A percentile compares a stretch with the other conserved stretches of the same genome.
These are phyloP conservation scores for Alternaria viburni DNA, from an alignment of 2,329 filamentous ascomycete genomes.

Conservation along the genomic window DNA sequence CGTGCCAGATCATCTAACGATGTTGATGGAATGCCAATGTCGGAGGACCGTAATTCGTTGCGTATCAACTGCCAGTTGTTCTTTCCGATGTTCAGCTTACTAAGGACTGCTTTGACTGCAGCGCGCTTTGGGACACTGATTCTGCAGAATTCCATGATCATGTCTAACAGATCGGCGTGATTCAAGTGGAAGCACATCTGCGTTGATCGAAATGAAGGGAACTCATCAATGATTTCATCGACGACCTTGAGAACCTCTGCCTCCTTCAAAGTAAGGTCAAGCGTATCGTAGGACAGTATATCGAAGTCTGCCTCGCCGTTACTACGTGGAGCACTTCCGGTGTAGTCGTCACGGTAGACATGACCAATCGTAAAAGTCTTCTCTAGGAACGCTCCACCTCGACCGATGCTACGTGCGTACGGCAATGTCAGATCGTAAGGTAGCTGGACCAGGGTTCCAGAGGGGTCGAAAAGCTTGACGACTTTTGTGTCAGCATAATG, in stretches of 20 bases:
- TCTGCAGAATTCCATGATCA: slow-evolving; percentile 89
- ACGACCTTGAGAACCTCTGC: slow-evolving; percentile 93
- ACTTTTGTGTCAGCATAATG: slow-evolving; percentile 74
- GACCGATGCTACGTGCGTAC: slow-evolving; percentile 82
- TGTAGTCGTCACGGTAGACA: slow-evolving; percentile 80
- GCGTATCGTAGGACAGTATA: slow-evolving; percentile 81
- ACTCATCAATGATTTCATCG: slow-evolving; percentile 84
- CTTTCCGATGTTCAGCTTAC: slow-evolving; percentile 82
- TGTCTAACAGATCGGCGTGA: slow-evolving; percentile 82
- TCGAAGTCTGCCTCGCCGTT: slow-evolving; percentile 96
- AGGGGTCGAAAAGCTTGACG: slow-evolving; percentile 80
- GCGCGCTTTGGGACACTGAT: slow-evolving; percentile 73
- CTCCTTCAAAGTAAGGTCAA: slow-evolving; percentile 87
- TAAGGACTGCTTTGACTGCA: slow-evolving; percentile 80
- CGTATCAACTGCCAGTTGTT: slow-evolving; percentile 84
- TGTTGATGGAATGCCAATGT: slow-evolving; percentile 83
- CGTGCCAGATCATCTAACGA: slow-evolving; percentile 87
- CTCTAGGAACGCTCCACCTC: slow-evolving; percentile 68
- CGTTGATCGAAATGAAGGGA: slow-evolving; percentile 73
- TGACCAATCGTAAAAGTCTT: slow-evolving; percentile 86
- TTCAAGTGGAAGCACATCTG: slow-evolving; percentile 90
- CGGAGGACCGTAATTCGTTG: slow-evolving; percentile 78
- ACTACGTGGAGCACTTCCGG: slow-evolving; percentile 80
- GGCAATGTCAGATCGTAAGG: slow-evolving; percentile 92
- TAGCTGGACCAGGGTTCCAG: slow-evolving; percentile 89